Percentiles rank a stretch among this genome's conserved stretches.
These are phyloP conservation scores for Populus alba DNA, from an alignment of 345 rosid species.

Conservation along the genomic window DNA sequence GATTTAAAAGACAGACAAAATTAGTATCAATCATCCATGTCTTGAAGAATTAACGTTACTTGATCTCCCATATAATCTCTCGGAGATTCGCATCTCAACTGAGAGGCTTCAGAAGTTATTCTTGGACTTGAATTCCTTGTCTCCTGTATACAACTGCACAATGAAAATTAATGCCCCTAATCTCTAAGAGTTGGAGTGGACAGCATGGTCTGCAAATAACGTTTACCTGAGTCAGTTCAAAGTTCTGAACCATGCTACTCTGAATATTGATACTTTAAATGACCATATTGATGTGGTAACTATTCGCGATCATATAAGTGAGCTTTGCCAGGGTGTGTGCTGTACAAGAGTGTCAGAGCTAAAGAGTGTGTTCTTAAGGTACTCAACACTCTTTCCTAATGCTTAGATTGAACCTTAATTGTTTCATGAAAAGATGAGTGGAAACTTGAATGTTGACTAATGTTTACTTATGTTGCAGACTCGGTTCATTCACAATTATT, in stretches of 20 bases:
- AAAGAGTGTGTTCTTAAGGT: background rate
- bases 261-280: background rate
- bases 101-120: background rate
- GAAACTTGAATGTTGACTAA: background rate
- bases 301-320: background rate
- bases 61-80: background rate
- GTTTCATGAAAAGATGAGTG: no score
- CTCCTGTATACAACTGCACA: background rate
- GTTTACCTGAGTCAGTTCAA: background rate
- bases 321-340: background rate
- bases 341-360: background rate
- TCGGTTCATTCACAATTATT: background rate
- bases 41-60: background rate
- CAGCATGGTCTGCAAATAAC: background rate
- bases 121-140: background rate
- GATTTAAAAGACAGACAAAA: background rate
- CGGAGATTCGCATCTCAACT: background rate
- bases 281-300: background rate
- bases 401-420: background rate
- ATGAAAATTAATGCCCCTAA: constrained; percentile 5
- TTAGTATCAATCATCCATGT: background rate
- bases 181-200: background rate
- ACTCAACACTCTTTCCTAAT: background rate
- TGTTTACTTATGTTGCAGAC: background rate
- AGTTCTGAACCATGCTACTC: background rate